These are phyloP conservation scores for Corynespora cassiicola DNA, from an alignment of 2,329 filamentous ascomycete species.

Conservation along the genomic window DNA sequence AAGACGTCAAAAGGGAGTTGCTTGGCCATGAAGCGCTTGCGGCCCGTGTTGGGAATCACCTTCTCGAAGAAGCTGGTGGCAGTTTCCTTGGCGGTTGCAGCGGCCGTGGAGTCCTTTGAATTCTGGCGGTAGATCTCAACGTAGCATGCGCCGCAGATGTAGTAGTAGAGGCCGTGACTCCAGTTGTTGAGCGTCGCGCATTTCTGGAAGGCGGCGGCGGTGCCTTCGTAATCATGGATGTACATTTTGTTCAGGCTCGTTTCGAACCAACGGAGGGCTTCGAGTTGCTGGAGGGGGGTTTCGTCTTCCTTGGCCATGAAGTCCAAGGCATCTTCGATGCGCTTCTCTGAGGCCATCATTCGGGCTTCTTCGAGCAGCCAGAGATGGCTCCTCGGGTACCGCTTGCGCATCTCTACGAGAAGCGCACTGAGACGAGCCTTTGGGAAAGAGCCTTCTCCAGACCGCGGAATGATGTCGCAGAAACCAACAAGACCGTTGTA, in stretches of 20 bases:
- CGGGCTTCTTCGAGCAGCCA: conserved; percentile 91
- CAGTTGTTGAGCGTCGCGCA: conserved; percentile 71
- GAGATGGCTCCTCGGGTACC: conserved; percentile 81
- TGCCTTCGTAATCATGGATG: conserved; percentile 75
- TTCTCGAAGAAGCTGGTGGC: conserved; percentile 66
- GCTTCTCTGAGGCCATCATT: conserved; percentile 70
- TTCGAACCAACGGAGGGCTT: conserved; percentile 86
- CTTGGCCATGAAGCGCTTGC: conserved; percentile 87
- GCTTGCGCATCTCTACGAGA: conserved; percentile 73
- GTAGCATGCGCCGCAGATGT: conserved; percentile 79
- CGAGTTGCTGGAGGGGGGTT: conserved; percentile 85
- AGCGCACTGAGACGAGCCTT: conserved; percentile 70
- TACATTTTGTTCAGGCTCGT: conserved; percentile 80
- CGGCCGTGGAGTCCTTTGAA: conserved; percentile 42
- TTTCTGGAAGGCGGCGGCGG: conserved; percentile 75
- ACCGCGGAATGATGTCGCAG: conserved; percentile 81
- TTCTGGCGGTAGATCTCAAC: conserved; percentile 79
- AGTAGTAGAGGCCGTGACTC: conserved; percentile 90
- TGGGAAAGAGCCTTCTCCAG: conserved; percentile 70
- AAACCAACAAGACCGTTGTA: conserved; percentile 88
- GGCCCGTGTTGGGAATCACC: conserved; percentile 76
- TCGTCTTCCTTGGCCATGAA: conserved; percentile 66
- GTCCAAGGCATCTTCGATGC: conserved; percentile 71
- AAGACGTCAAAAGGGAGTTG: conserved; percentile 92
- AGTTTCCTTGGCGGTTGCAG: conserved; percentile 54